These are phyloP conservation scores for Cordyceps javanica DNA, from an alignment of 2,329 filamentous ascomycete species.

Conservation along the genomic window DNA sequence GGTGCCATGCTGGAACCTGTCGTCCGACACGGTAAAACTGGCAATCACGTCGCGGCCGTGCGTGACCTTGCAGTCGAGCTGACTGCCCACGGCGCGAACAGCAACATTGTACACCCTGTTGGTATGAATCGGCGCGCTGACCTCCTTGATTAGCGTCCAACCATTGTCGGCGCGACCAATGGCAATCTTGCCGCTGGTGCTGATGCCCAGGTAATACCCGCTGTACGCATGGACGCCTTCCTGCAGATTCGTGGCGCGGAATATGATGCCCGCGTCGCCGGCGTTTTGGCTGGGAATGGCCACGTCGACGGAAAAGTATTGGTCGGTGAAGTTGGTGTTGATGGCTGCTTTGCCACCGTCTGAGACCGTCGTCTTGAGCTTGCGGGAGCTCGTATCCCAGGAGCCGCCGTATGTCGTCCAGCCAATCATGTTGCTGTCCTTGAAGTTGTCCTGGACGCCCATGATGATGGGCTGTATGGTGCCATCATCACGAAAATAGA, in stretches of 20 bases:
- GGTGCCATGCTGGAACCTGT: constrained; percentile 1
- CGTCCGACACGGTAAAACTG: constrained; percentile 9
- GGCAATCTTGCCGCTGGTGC: constrained; percentile 20
- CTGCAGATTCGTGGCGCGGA: constrained; percentile 24
- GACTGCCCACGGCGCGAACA: background rate
- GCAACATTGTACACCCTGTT: constrained; percentile 5
- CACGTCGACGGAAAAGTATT: constrained; percentile 26
- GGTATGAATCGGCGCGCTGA: constrained; percentile 1
- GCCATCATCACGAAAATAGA: constrained; percentile 39
- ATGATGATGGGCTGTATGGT: constrained; percentile 38
- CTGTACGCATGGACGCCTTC: constrained; percentile 13
- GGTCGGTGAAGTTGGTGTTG: constrained; percentile 31
- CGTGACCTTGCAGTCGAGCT: constrained; percentile 5
- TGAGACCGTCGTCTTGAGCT: constrained; percentile 18
- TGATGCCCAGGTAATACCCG: constrained; percentile 27
- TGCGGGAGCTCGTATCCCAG: constrained; percentile 15
- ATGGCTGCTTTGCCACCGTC: constrained; percentile 24
- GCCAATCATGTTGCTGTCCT: constrained; percentile 31
- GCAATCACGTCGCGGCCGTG: background rate
- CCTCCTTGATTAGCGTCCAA: background rate
- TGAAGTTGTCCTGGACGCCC: constrained; percentile 37
- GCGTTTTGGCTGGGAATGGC: constrained; percentile 9
- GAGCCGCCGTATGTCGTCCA: constrained; percentile 26
- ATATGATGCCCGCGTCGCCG: constrained; percentile 29
- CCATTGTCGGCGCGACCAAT: constrained; percentile 18